Evolutionary conservation across 2,329 filamentous ascomycete species (phyloP).

Genomic region (Colletotrichum tamarilloi): DNA sequence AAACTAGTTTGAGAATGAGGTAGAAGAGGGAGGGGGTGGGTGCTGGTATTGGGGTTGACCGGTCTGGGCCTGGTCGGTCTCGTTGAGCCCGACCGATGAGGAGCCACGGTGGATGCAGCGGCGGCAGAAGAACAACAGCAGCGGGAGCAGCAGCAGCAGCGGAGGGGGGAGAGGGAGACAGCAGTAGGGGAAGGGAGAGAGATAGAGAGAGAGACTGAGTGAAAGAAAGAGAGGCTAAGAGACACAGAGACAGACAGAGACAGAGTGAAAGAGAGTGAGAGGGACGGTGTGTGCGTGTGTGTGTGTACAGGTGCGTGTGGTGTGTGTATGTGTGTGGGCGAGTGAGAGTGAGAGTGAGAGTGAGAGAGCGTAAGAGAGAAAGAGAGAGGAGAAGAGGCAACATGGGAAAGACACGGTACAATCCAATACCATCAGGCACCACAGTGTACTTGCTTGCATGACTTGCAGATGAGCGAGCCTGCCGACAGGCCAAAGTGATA

Average conservation of each 20-base stretch:
- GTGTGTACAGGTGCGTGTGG: not conserved
- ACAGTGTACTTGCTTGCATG: slow-evolving; percentile 28
- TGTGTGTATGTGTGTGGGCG: not conserved
- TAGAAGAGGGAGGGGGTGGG: slow-evolving; percentile 4
- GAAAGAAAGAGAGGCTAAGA: not conserved
- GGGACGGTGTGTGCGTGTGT: not conserved
- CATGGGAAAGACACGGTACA: slow-evolving; percentile 25
- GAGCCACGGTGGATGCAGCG: slow-evolving; percentile 1
- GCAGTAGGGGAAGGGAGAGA: not conserved
- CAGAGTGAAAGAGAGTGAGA: not conserved
- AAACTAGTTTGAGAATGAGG: not conserved
- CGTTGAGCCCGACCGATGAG: slow-evolving; percentile 34
- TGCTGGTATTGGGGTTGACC: slow-evolving; percentile 11
- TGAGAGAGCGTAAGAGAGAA: not conserved
- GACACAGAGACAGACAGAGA: not conserved
- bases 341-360: not conserved
- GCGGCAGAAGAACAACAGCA: not conserved
- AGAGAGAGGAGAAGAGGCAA: slow-evolving; percentile 23
- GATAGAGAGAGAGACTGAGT: not conserved
- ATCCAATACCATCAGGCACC: slow-evolving; percentile 20
- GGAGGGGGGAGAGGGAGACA: not conserved
- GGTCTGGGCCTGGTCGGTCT: slow-evolving; percentile 23
- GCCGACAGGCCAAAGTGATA: slow-evolving; percentile 16
- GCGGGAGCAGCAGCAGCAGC: too few species aligned
- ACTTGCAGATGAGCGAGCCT: slow-evolving; percentile 28